phyloP scores from a whole-genome alignment of 31 red algal species.

The Porphyra umbilicalis region DNA sequence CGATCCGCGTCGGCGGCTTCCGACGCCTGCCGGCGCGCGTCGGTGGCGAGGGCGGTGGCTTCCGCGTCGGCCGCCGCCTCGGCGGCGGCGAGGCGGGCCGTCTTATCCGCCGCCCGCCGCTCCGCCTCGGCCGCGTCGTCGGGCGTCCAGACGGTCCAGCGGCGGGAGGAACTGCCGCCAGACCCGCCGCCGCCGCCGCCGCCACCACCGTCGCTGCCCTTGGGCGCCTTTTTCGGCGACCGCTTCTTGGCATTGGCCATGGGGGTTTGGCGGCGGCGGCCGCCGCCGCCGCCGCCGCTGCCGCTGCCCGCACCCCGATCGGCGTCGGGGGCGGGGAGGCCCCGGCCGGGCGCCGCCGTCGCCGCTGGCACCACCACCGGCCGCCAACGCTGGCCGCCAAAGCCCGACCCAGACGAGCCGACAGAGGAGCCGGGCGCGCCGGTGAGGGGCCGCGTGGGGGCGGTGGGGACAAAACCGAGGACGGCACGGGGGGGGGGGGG shows the following conservation, averaged over 20 bases:
- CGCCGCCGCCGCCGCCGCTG: neutral
- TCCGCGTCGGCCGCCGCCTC: neutral
- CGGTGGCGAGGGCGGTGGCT: neutral
- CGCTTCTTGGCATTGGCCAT: neutral
- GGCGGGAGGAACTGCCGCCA: neutral
- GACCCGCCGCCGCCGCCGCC: neutral
- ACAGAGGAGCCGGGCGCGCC: neutral
- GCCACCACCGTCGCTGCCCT: neutral
- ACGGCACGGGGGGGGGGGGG: neutral
- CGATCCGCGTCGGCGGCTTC: neutral
- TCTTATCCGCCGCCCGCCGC: neutral
- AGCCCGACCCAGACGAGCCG: neutral
- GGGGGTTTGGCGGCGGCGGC: neutral
- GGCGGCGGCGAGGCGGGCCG: neutral
- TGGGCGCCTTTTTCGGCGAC: neutral
- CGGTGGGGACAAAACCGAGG: neutral
- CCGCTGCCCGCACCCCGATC: neutral
- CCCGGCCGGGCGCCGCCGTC: neutral
- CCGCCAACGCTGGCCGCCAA: neutral
- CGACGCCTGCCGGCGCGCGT: neutral
- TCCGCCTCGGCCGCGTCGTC: no score
- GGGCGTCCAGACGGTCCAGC: no score
- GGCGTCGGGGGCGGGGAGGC: neutral
- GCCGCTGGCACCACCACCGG: neutral
- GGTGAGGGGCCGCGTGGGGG: neutral